Conservation (phyloP, 2,329 filamentous ascomycete species). For the Didymella pinodella region DNA sequence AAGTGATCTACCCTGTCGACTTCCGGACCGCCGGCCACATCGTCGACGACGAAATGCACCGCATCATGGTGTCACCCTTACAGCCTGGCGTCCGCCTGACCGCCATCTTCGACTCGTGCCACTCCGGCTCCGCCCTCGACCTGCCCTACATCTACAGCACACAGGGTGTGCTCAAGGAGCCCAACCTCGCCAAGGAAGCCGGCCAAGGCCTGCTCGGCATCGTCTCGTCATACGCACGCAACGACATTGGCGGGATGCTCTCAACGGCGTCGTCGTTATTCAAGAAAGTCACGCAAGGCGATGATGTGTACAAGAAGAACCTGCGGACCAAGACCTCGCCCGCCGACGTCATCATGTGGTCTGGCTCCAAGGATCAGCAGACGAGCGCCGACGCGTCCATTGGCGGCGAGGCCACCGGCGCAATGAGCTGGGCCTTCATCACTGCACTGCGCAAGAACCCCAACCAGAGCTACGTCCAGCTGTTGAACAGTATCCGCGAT, state of each 20-base stretch:
- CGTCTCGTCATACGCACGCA: conserved; percentile 79
- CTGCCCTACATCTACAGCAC: conserved; percentile 83
- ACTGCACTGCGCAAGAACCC: conserved; percentile 88
- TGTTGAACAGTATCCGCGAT: conserved; percentile 94
- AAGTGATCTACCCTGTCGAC: conserved; percentile 85
- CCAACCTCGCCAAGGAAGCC: conserved; percentile 81
- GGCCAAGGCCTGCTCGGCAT: conserved; percentile 74
- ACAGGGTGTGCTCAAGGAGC: conserved; percentile 81
- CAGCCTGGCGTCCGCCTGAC: conserved; percentile 83
- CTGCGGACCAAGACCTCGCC: conserved; percentile 89
- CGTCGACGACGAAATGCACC: conserved; percentile 83
- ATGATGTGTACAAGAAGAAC: conserved; percentile 80
- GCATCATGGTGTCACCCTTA: conserved; percentile 79
- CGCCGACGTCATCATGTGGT: conserved; percentile 98
- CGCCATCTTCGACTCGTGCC: conserved; percentile 82
- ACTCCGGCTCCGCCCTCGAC: conserved; percentile 79
- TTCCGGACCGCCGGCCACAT: conserved; percentile 82
- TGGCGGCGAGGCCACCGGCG: conserved; percentile 86
- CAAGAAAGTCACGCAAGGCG: conserved; percentile 84
- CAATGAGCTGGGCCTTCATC: conserved; percentile 99
- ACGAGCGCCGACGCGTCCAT: conserved; percentile 95
- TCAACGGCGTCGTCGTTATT: conserved; percentile 82
- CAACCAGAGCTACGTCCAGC: conserved; percentile 93
- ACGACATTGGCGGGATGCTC: conserved; percentile 83
- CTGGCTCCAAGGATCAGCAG: conserved; percentile 93